Evolutionary conservation across 495 filamentous ascomycete species (phyloP), one percentile per base, ranked within the genome.

Genomic region (Eremomyces bilateralis): DNA sequence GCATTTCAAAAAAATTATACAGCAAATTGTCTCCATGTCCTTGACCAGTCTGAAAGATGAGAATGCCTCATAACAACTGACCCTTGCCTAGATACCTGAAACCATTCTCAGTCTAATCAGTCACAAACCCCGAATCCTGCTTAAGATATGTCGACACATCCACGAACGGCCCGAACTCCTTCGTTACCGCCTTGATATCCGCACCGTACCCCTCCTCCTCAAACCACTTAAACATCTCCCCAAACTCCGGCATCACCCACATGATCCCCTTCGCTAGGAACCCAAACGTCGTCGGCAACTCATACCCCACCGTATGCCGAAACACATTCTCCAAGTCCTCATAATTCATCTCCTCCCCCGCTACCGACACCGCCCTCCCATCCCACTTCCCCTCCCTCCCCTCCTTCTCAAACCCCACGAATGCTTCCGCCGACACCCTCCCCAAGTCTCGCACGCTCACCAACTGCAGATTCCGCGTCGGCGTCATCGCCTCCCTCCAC

Each of bases 181-280:
- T 53, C 53, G 47, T 65, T 46, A 68, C 40, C 31, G 50, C 61
- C 34, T 36, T 35, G 21, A 82, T 63, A 56, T 79, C 63, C 6
- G 59, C 69, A 1, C 56, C 59, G 42, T 63, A 80, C 1, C 73
- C 74, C 31, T 63, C 57, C 29, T 63, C 59, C 43, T 63, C 53
- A 36, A 80, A 78, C 59, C 63, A 81, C 21, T 46, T 44, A 38
- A 77, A 69, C 73, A 80, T 80, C 1, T 38, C 39, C 0, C 61
- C 60, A 13, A 76, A 17, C 4, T 80, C 67, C 35, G 49, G 58
- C 3, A 73, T 45, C 30, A 49, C 39, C 48, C 52, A 59, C 54
- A 67, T 43, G 35, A 56, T 30, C 16, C 28, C 36, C 20, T 19
- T 40, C 1, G 41, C 49, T n/a, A 56, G 33, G 41, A 53, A 39